Percentiles rank a stretch among this genome's conserved stretches.
These are phyloP conservation scores for Puccinia horiana DNA, from an alignment of 1,284 basidiomycete species.

Conservation along the genomic window DNA sequence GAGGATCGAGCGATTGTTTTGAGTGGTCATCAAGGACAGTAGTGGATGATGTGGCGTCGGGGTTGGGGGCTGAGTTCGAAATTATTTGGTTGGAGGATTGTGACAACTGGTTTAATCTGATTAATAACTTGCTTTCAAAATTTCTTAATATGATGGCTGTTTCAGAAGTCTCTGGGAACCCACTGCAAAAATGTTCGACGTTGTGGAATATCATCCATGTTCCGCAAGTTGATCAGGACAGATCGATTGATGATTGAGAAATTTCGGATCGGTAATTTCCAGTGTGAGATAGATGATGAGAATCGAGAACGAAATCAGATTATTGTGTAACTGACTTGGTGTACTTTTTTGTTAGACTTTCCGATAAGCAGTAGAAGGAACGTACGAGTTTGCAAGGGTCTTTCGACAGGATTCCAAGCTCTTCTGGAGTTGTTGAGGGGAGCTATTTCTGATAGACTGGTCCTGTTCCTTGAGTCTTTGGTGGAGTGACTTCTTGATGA, in stretches of 20 bases:
- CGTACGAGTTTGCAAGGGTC: constrained; percentile 15
- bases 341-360: no score
- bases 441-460: constrained; percentile 19
- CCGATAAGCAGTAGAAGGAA: neutral
- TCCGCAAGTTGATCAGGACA: neutral
- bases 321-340: no score
- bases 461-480: constrained; percentile 35
- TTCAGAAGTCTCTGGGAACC: constrained; percentile 33
- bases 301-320: no score
- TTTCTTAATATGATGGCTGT: neutral
- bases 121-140: constrained; percentile 36
- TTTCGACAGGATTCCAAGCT: constrained; percentile 29
- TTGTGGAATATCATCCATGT: neutral
- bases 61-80: neutral
- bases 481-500: constrained; percentile 30
- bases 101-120: constrained; percentile 15
- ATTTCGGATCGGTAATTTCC: no score
- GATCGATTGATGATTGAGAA: neutral
- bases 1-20: neutral
- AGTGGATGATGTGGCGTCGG: neutral
- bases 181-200: neutral
- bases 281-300: no score
- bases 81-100: neutral
- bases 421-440: constrained; percentile 11
- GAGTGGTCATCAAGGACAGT: neutral